phyloP scores from a whole-genome alignment of 129 eudicot species.

The Artemisia annua region DNA sequence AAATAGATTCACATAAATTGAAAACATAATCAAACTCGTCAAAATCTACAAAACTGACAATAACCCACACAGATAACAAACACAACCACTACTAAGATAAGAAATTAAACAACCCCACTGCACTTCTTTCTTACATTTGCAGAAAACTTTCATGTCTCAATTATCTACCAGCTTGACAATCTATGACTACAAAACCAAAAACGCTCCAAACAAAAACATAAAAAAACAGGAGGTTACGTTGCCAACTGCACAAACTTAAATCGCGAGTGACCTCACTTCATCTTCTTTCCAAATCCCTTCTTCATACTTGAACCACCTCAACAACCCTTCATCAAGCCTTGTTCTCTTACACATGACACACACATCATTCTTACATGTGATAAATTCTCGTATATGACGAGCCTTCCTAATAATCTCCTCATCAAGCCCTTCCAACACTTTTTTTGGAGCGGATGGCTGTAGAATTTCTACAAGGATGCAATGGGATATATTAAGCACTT shows the following conservation, averaged over 20 bases:
- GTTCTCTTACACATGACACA: conserved; percentile 62
- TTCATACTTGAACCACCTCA: conserved; percentile 81
- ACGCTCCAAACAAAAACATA: too few relatives aligned
- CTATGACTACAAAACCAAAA: too few relatives aligned
- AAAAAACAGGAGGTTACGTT: too few relatives aligned
- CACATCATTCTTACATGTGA: conserved; percentile 48
- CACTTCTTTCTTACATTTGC: too few relatives aligned
- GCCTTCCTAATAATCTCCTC: conserved; percentile 44
- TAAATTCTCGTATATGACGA: conserved; percentile 36
- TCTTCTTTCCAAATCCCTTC: conserved; percentile 59
- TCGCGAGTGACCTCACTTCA: conserved; percentile 56
- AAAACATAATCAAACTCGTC: too few relatives aligned
- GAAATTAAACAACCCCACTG: too few relatives aligned
- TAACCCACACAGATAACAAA: too few relatives aligned
- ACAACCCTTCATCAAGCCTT: conserved; percentile 54
- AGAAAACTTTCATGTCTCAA: too few relatives aligned
- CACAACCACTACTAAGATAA: too few relatives aligned
- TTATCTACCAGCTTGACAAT: too few relatives aligned
- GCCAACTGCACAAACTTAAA: conserved; percentile 24
- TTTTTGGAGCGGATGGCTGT: conserved; percentile 40
- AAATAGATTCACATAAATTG: too few relatives aligned
- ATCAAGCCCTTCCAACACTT: conserved; percentile 41
- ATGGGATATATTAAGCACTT: conserved; percentile 74
- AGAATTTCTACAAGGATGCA: conserved; percentile 45
- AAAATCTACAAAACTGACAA: too few relatives aligned